Base-by-base conservation (phyloP, 495 filamentous ascomycete genomes). In the Aspergillus hancockii region DNA sequence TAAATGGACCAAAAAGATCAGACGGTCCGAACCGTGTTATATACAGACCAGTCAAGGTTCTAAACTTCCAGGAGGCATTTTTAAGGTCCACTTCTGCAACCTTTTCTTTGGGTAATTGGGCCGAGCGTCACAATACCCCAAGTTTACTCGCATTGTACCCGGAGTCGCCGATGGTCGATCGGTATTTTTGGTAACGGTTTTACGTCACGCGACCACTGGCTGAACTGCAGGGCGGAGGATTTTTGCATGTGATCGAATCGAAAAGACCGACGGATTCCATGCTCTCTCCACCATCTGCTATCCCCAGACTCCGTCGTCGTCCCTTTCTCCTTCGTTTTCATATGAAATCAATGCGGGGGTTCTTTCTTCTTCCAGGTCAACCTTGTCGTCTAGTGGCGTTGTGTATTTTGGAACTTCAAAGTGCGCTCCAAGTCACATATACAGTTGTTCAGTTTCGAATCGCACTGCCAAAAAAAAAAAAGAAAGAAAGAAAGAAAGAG, bases 171-270 rank as follows among this genome's bases (percentile, higher is more conserved):
- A 59, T 14, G 6, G 38, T 28, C 14, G 19, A 23, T 0, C 8
- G 1, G 70, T 71, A 72, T 62, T 65, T 70, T 60, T 64, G 52
- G 75, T 77, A 74, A 53, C 52, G 23, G 46, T 47, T 54, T 73
- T 74, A 76, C 73, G 70, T 74, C 71, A 75, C 71, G 71, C 71
- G 71, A 75, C 68, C 67, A 50, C 49, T n/a, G n/a, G n/a, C n/a
- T n/a, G 25, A 6, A 5, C 13, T 36, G 40, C 51, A 14, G 10
- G 34, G 45, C 55, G 47, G 34, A 21, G 55, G 53, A 46, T 50
- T 55, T 71, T 74, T 58, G 68, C 75, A 78, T 78, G 75, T 78
- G 75, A 78, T 76, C 57, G 55, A 57, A 52, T 57, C 60, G 60
- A 64, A 62, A 65, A 46, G 50, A 55, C 61, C 60, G 59, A 61